Percentiles rank a stretch among this genome's conserved stretches.
phyloP scores from a whole-genome alignment of 2,329 filamentous ascomycete genomes.

The Botrytis galanthina region DNA sequence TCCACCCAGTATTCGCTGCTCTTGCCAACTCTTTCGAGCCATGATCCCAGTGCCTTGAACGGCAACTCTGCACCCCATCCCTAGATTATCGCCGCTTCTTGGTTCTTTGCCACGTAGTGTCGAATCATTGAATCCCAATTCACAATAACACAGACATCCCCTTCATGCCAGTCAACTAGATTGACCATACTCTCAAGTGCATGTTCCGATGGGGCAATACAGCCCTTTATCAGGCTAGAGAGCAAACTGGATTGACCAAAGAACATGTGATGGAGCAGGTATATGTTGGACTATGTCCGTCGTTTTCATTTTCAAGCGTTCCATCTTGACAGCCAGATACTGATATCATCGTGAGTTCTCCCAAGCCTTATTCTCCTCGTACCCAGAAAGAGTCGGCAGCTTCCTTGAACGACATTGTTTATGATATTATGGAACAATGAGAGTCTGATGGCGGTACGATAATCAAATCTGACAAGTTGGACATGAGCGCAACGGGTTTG shows the following conservation, averaged over 20 bases:
- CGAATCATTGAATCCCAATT: not conserved
- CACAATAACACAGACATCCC: not conserved
- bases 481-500: too few species aligned
- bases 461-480: not conserved
- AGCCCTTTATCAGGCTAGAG: not conserved
- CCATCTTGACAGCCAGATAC: not conserved
- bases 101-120: not conserved
- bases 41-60: not conserved
- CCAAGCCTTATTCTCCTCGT: not conserved
- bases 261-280: not conserved
- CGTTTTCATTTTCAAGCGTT: too few species aligned
- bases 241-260: not conserved
- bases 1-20: not conserved
- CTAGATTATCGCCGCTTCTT: not conserved
- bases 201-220: not conserved
- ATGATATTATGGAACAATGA: not conserved
- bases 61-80: not conserved
- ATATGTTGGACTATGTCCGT: not conserved
- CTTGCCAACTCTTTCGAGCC: not conserved
- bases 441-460: not conserved
- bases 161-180: not conserved
- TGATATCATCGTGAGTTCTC: not conserved
- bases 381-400: rapidly evolving
- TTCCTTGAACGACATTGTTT: not conserved
- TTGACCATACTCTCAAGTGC: not conserved